Base-by-base conservation (phyloP, 192 early-diverging fungal species). In the Umbelopsis vinacea region DNA sequence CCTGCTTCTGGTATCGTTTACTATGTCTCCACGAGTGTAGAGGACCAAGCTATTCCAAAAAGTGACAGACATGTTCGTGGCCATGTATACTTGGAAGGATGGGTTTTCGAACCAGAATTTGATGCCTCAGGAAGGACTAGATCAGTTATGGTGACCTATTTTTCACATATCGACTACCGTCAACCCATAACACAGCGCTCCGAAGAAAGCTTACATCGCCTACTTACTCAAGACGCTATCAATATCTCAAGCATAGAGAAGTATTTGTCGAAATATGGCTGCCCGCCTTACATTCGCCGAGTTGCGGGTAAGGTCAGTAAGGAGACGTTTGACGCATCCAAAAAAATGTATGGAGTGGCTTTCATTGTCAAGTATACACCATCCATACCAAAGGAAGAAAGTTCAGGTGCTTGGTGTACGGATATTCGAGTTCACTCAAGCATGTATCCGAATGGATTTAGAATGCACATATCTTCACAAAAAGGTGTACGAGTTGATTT, bases 231-330 rank as follows among this genome's bases (percentile, higher is more conserved):
- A 14, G 57, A 69, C 50, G 76, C 78, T 0, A 52, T 85, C 35
- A 29, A 37, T 19, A 63, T 63, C 23, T 63, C 17, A 4, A 29
- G 33, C 24, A 33, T 63, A 0, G 75, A 82, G n/a, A 70, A 74
- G 2, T 81, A 80, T 37, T 54, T 87, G 24, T 43, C 76, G 14
- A 75, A 71, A 63, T 66, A 29, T 50, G 85, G 85, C 47, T 82
- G 76, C 54, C 85, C 85, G 21, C 85, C 85, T 11, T 87, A 83
- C 71, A 74, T 84, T 14, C 73, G 77, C 8, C 72, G 77, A 45
- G 79, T 81, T 24, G 76, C 81, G 5, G 79, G 79, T 10, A 78
- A 71, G 35, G 60, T 84, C 15, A 71, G 79, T 9, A 53, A 77
- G 19, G 80, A 82, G 35, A 73, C 72, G 4, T 83, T 82, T 66